A percentile compares a stretch with the other conserved stretches of the same genome.
These are phyloP conservation scores for Tricholoma sp. DNA, from an alignment of 768 basidiomycete species.

Conservation along the genomic window DNA sequence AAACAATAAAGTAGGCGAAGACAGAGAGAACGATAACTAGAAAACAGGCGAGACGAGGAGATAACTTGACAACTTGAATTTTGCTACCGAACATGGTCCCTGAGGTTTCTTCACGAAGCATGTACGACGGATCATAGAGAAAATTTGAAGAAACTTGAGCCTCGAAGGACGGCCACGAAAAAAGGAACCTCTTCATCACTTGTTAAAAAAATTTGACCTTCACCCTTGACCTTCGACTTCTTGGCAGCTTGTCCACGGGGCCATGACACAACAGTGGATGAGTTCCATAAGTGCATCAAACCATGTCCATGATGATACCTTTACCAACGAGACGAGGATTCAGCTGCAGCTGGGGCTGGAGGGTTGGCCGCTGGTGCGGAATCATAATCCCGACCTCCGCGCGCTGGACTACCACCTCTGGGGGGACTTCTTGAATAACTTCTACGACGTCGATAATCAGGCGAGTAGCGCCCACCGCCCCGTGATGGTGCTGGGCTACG, in stretches of 20 bases:
- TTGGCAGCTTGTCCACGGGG: slow-evolving; percentile 20
- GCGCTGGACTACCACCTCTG: slow-evolving; percentile 55
- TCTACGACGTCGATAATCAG: slow-evolving; percentile 68
- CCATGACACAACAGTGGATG: slow-evolving; percentile 14
- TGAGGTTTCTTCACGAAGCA: slow-evolving; percentile 37
- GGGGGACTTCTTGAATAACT: slow-evolving; percentile 82
- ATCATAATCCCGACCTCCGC: slow-evolving; percentile 33
- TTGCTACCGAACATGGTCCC: slow-evolving; percentile 47
- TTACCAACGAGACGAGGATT: slow-evolving; percentile 55
- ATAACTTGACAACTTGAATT: slow-evolving; percentile 65
- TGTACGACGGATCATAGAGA: slow-evolving; percentile 33
- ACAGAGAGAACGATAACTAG: slow-evolving; percentile 48
- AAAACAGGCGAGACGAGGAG: slow-evolving; percentile 47
- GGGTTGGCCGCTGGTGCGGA: slow-evolving; percentile 20
- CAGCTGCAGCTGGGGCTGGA: slow-evolving; percentile 36
- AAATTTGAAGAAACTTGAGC: slow-evolving; percentile 48
- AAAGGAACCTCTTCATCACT: slow-evolving; percentile 38
- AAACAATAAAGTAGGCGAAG: slow-evolving; percentile 45
- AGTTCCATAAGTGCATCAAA: slow-evolving; percentile 9
- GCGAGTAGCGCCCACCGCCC: slow-evolving; percentile 66
- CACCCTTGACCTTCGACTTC: slow-evolving; percentile 36
- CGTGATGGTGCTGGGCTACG: slow-evolving; percentile 65
- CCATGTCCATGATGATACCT: slow-evolving; percentile 15
- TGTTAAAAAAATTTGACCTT: slow-evolving; percentile 30
- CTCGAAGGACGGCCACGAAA: slow-evolving; percentile 28